These are phyloP conservation scores for Alternaria incomplexa DNA, from an alignment of 2,329 filamentous ascomycete genomes.

Conservation along the genomic window DNA sequence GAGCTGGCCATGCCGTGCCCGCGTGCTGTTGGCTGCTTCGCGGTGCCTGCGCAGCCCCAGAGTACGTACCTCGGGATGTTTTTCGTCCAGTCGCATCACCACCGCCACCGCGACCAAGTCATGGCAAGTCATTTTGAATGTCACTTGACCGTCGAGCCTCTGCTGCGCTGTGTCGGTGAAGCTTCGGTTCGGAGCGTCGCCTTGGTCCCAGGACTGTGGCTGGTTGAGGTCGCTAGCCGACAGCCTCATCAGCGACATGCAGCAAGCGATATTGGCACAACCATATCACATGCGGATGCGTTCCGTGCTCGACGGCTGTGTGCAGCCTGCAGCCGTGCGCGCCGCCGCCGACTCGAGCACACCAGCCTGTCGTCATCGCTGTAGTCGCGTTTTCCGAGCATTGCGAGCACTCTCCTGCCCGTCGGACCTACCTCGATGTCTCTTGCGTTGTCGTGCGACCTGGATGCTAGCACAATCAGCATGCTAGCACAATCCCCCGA, in stretches of 20 bases:
- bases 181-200: conserved; percentile 13
- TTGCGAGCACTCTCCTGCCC: not conserved
- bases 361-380: conserved; percentile 18
- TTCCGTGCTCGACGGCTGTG: conserved; percentile 28
- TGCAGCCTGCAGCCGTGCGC: conserved; percentile 19
- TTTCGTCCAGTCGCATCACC: conserved; percentile 16
- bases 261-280: conserved; percentile 35
- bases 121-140: conserved; percentile 6
- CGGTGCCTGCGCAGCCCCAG: conserved; percentile 9
- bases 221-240: conserved; percentile 12
- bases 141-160: conserved; percentile 22
- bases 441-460: conserved; percentile 16
- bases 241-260: conserved; percentile 34
- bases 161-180: conserved; percentile 14
- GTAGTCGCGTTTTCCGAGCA: not conserved
- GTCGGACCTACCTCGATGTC: conserved; percentile 9
- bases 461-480: not conserved
- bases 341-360: conserved; percentile 12
- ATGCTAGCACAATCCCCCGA: not conserved
- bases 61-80: conserved; percentile 11
- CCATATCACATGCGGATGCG: conserved; percentile 16
- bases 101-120: conserved; percentile 6
- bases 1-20: conserved; percentile 30
- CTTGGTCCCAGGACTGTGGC: conserved; percentile 13
- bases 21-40: conserved; percentile 13